Evolutionary conservation across 2,329 filamentous ascomycete species (phyloP).

Genomic region (Phaeosphaeria sp.): DNA sequence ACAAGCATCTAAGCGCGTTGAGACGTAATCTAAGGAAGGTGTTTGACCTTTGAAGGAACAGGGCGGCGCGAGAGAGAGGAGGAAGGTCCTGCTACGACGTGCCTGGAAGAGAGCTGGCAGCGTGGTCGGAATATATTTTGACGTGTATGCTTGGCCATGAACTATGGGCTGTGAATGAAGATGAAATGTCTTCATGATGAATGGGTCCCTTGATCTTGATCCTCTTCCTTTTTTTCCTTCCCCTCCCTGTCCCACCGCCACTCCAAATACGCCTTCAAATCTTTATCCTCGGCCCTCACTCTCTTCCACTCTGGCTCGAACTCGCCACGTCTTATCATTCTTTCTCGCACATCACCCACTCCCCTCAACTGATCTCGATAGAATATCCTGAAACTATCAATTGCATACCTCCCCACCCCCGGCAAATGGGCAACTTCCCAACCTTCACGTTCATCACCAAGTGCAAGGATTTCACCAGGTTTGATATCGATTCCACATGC

Average conservation of each 20-base stretch:
- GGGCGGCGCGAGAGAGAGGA: too few relatives aligned
- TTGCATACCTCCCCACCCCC: constrained; percentile 74
- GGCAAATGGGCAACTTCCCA: constrained; percentile 91
- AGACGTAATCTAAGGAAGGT: too few relatives aligned
- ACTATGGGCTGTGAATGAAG: too few relatives aligned
- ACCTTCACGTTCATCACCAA: constrained; percentile 51
- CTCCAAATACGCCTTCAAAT: constrained; percentile 81
- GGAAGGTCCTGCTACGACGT: too few relatives aligned
- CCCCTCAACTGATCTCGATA: constrained; percentile 80
- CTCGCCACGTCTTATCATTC: too few relatives aligned
- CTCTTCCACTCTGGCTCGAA: constrained; percentile 93
- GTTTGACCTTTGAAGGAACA: too few relatives aligned
- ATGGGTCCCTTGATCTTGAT: neutral
- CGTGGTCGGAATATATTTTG: too few relatives aligned
- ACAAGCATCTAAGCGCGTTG: too few relatives aligned
- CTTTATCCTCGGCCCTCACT: constrained; percentile 83
- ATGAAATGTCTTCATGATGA: too few relatives aligned
- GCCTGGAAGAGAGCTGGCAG: too few relatives aligned
- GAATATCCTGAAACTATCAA: constrained; percentile 94
- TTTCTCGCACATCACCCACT: constrained; percentile 54
- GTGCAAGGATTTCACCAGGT: constrained; percentile 49
- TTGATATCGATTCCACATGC: constrained; percentile 50
- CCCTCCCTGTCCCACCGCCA: constrained; percentile 76
- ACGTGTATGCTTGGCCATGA: too few relatives aligned
- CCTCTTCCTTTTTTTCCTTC: neutral